These are phyloP conservation scores for Geotrichum australiense DNA, from an alignment of 1,139 yeast genomes.

Conservation along the genomic window DNA sequence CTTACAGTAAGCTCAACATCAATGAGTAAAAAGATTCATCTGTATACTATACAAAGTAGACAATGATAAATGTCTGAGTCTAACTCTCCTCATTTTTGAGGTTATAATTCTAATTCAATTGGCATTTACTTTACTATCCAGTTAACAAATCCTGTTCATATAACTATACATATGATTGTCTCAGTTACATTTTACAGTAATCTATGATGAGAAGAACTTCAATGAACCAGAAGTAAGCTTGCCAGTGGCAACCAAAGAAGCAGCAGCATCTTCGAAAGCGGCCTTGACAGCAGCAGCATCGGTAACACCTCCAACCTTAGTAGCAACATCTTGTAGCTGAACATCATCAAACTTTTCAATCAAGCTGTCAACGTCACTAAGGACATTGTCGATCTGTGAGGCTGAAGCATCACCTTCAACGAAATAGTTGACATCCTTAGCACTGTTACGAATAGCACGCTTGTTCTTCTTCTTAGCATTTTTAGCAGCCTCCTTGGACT, in stretches of 20 bases:
- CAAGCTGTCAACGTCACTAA: conserved; percentile 66
- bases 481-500: conserved; percentile 96
- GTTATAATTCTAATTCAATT: too few species aligned
- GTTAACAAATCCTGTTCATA: too few species aligned
- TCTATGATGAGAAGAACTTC: conserved; percentile 17
- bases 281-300: conserved; percentile 49
- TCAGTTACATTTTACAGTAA: too few species aligned
- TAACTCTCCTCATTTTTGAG: too few species aligned
- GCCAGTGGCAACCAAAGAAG: conserved; percentile 39
- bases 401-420: conserved; percentile 51
- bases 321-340: conserved; percentile 64
- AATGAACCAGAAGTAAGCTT: conserved; percentile 26
- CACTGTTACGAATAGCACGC: conserved; percentile 79
- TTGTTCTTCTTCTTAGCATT: conserved; percentile 96
- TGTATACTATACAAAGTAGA: too few species aligned
- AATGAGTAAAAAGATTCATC: too few species aligned
- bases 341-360: conserved; percentile 74
- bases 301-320: conserved; percentile 44
- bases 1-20: too few species aligned
- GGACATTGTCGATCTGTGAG: conserved; percentile 45
- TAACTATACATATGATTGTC: too few species aligned
- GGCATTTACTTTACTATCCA: too few species aligned
- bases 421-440: conserved; percentile 79
- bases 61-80: too few species aligned
- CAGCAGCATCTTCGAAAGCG: conserved; percentile 44